Evolutionary conservation across 345 rosid genomes (phyloP), one percentile per base, ranked within the genome.

Genomic region (Eucalyptus urophylla): DNA sequence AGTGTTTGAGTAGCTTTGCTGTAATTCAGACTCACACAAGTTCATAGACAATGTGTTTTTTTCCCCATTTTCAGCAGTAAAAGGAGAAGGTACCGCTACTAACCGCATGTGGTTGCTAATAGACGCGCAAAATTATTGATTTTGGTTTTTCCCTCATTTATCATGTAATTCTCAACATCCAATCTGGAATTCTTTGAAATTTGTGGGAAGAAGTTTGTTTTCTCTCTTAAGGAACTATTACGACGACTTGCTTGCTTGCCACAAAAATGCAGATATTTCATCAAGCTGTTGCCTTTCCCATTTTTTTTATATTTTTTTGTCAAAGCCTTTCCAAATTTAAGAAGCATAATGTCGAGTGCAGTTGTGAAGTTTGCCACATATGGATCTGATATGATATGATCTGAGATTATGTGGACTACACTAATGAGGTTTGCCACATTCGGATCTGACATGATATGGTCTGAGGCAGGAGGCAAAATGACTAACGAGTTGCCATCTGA

Each of bases 1-100:
- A 5, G 91, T 95, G 69, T 93, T 92, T 24, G 92, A 92, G 89
- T 87, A 76, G 89, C 56, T 85, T 85, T 53, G 44, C 56, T 49
- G 49, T 25, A 58, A 51, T 86, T 47, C 49, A 87, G 72, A 87
- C 44, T 87, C 53, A 9, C 16, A 17, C 60, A 86, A 47, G 24
- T 6, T 86, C 24, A 86, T 25, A 11, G 49, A 21, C 87, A 69
- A 69, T 17, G 80, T 69, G 11, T 72, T 72, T 72, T 69, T 22
- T 37, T 5, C 27, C 27, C 83, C 83, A 72, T 76, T 37, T 76
- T 76, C 83, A 21, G 76, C 76, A n/a, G 81, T 76, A 76, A 37
- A 21, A 37, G 4, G 47, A 11, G 83, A 21, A 37, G 24, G 83
- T 21, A 37, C 47, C 5, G 83, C 85, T 40, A 76, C 85, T 11